Conservation (phyloP, 2,329 filamentous ascomycete genomes). For the Hymenoscyphus fraxineus region DNA sequence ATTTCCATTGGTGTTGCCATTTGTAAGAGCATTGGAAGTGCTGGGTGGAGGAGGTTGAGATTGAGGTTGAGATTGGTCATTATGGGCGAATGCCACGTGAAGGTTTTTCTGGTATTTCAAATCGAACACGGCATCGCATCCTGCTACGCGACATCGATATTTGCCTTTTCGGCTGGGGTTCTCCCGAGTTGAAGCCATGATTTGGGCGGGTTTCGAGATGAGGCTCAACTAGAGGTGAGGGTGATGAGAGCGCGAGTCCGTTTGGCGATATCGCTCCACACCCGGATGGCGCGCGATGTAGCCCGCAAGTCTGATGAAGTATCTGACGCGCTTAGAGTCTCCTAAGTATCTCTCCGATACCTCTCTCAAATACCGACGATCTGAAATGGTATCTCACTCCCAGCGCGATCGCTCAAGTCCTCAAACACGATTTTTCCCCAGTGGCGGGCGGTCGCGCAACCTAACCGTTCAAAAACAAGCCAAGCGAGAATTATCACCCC, state of each 20-base stretch:
- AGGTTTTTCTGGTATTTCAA: background rate
- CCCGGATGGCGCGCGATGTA: background rate
- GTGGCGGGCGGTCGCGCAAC: background rate
- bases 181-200: background rate
- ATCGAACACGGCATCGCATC: background rate
- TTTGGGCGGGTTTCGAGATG: background rate
- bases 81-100: background rate
- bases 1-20: background rate
- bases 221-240: background rate
- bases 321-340: background rate
- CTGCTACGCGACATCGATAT: background rate
- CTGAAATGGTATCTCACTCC: background rate
- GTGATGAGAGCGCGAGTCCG: background rate
- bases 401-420: background rate
- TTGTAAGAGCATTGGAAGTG: background rate
- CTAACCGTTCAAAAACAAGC: background rate
- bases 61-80: background rate
- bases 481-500: background rate
- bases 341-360: background rate
- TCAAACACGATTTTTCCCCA: background rate
- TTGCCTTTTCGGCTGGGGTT: background rate
- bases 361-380: background rate
- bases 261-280: slow-evolving; percentile 1
- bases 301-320: background rate
- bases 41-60: background rate